Conservation (phyloP, 371 early-diverging fungal genomes). For the Mucor circinelloides region DNA sequence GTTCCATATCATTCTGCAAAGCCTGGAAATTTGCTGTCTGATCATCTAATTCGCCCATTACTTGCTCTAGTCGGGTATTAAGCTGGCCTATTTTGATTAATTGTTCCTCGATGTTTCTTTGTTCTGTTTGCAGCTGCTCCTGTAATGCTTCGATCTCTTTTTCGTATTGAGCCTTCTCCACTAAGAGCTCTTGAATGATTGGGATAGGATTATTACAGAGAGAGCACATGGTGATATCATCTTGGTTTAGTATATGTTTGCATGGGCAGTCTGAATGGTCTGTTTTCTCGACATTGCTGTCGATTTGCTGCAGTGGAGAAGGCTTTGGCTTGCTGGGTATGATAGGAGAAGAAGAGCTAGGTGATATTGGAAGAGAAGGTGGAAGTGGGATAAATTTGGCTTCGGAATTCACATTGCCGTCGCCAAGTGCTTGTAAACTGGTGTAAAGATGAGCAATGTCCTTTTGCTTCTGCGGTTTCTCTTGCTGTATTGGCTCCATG, state of each 20-base stretch:
- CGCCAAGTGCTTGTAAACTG: conserved; percentile 50
- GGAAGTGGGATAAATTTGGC: conserved; percentile 51
- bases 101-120: conserved; percentile 47
- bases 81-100: conserved; percentile 41
- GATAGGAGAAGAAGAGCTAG: conserved; percentile 42
- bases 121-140: conserved; percentile 47
- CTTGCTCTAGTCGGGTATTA: conserved; percentile 44
- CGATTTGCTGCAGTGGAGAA: background rate
- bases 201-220: conserved; percentile 63
- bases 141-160: conserved; percentile 50
- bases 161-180: conserved; percentile 47
- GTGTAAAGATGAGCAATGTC: conserved; percentile 62
- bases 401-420: conserved; percentile 31
- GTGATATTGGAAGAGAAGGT: conserved; percentile 44
- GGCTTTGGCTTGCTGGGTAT: conserved; percentile 6
- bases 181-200: conserved; percentile 48
- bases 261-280: conserved; percentile 43
- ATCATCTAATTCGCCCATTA: conserved; percentile 44
- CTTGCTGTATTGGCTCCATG: background rate
- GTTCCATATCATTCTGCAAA: conserved; percentile 58
- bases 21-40: conserved; percentile 52
- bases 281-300: background rate
- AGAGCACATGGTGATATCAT: conserved; percentile 41
- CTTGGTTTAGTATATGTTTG: conserved; percentile 32
- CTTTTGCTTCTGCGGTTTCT: conserved; percentile 26